phyloP scores from a whole-genome alignment of 1,284 basidiomycete genomes.

The Pascua sp. region DNA sequence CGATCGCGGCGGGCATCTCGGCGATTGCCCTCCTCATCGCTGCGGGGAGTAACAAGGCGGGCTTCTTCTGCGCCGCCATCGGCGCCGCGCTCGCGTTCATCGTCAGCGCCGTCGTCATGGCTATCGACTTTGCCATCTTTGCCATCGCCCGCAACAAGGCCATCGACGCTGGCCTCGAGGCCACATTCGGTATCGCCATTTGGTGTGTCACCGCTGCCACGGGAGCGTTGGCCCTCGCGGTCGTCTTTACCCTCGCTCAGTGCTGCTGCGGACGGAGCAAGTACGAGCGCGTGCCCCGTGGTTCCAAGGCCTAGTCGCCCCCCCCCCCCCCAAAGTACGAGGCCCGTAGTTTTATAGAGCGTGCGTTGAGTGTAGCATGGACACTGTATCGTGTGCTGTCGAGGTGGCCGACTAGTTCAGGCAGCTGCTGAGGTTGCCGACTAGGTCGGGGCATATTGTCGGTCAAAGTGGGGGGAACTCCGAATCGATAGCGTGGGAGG shows the following conservation, averaged over 20 bases:
- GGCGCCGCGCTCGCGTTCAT: conserved; percentile 39
- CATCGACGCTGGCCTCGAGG: conserved; percentile 15
- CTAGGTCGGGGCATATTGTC: too few species aligned
- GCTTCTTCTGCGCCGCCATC: conserved; percentile 42
- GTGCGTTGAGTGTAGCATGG: too few species aligned
- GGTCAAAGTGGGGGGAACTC: too few species aligned
- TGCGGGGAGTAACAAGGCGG: conserved; percentile 34
- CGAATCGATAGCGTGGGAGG: too few species aligned
- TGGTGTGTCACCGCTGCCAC: conserved; percentile 41
- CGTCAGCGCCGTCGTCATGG: conserved; percentile 43
- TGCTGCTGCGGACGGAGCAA: conserved; percentile 26
- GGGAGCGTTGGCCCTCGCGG: conserved; percentile 35
- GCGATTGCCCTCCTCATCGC: conserved; percentile 43
- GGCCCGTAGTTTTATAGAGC: too few species aligned
- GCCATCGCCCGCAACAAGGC: conserved; percentile 27
- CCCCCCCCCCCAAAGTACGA: too few species aligned
- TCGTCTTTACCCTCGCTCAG: conserved; percentile 32
- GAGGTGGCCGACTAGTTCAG: too few species aligned
- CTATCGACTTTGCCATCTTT: conserved; percentile 43
- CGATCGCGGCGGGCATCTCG: conserved; percentile 39
- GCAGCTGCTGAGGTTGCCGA: too few species aligned
- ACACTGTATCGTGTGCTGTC: too few species aligned
- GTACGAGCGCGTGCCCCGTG: too few species aligned
- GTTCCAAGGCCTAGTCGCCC: too few species aligned
- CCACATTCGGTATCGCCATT: conserved; percentile 30